Base-by-base conservation (phyloP, 805 yeast genomes). In the Monosporozyma unispora region DNA sequence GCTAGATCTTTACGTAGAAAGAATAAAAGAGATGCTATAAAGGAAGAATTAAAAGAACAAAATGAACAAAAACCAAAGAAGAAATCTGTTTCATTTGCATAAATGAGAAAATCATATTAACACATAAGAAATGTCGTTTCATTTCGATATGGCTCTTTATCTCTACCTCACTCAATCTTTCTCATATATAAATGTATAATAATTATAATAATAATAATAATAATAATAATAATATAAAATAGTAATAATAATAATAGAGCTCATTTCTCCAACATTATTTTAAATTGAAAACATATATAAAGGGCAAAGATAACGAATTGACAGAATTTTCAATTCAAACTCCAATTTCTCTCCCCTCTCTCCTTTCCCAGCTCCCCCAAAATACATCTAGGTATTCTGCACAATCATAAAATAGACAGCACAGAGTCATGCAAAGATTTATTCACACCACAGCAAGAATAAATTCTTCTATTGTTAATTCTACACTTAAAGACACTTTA, bases 1-100 rank as follows among this genome's bases (percentile, higher is more conserved):
- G 93, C 93, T 4, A 77, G 93, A 66, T 64, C 77, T 2, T 68
- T 73, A 47, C 82, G 91, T 73, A 77, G 91, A 67, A 85, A 83
- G 55, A 70, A 66, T 57, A 57, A 58, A 53, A 56, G 68, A 51
- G 59, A 57, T 18, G 37, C 29, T 43, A 42, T 43, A 44, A 38
- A 48, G 41, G 49, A 53, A 38, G 52, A 44, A 45, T 11, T 4
- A 44, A 9, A 58, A 31, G 16, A 21, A 31, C 29, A 23, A 39
- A 45, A 37, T n/a, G 42, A n/a, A 21, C 5, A 54, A 51, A 4
- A 58, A 21, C 58, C 58, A 14, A 57, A 56, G 45, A 70, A 70
- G 61, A 71, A 68, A 50, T 56, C 58, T 38, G 82, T 78, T 40
- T 70, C 80, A 4, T 78, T 78, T 63, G 50, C 47, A 10, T 44